Base-by-base conservation (phyloP, 768 basidiomycete genomes). In the Phaffia australis region DNA sequence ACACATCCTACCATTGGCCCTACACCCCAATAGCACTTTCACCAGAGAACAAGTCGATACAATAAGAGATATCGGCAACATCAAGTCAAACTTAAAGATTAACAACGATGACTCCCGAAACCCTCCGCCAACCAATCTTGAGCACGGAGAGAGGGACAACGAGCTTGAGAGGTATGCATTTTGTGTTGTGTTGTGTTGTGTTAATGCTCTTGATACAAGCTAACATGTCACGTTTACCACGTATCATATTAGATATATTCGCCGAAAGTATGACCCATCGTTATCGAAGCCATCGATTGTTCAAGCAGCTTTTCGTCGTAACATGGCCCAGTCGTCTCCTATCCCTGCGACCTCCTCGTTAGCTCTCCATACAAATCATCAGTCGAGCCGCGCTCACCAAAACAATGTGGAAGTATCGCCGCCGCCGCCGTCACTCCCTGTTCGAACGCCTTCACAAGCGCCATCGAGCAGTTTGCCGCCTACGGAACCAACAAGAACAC, bases 101-200 rank as follows among this genome's bases (percentile, higher is more conserved):
- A 49, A 27, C 30, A 69, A 63, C 57, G 67, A 69, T 42, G 57
- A 63, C 56, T 25, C 30, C 1, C 29, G n/a, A 21, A 69, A 69
- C 57, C 67, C 67, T 30, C 67, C 56, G 15, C 67, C 67, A 32
- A 69, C 67, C 9, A 64, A 63, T n/a, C 57, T 63, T n/a, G 67
- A 69, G 57, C 56, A 63, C 48, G 23, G 23, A 23, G 60, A 55
- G 1, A 48, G 67, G 14, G 67, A 69, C 62, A 69, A 63, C 32
- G 67, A 69, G 46, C 58, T 69, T 8, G 67, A 69, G 32, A 47
- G 58, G 66, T 68, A 9, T 15, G 66, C 32, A 9, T 11, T 21
- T 9, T 14, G 27, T 7, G 1, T 5, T 9, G 15, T 25, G 3
- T 51, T 21, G 5, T 2, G 23, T 8, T 25, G 5, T 52, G 1